Base-by-base conservation (phyloP, 1,284 basidiomycete genomes). In the Sporisorium reilianum region DNA sequence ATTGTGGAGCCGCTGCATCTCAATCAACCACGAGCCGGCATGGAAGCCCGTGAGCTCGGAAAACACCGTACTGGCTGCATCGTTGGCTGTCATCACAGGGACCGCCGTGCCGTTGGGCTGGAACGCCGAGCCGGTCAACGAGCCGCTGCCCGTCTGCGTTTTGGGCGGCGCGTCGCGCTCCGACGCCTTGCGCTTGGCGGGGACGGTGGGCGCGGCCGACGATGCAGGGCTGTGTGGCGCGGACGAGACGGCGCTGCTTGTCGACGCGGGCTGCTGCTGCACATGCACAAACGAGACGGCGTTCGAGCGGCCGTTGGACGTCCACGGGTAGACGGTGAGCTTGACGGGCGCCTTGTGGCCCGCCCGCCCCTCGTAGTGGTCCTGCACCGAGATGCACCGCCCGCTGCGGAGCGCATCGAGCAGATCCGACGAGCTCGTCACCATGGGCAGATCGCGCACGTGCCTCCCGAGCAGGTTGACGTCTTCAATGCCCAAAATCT, bases 251-350 rank as follows among this genome's bases (percentile, higher is more conserved):
- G 28, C 26, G 16, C 14, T 25, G 3, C 45, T 22, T 1, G n/a
- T 5, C 23, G 30, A 14, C 0, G 64, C 22, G 3, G 67, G 40
- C 30, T 57, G 58, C 42, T 69, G 66, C 40, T 75, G 73, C 4
- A 75, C 67, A 36, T 75, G 73, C 2, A 75, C 73, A 28, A 75
- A 75, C 12, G 67, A 59, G 10, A 71, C 60, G 11, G 63, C 32
- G 34, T 59, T 51, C 11, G 73, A 75, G 11, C 73, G 67, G 30
- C 73, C 73, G 18, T 58, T 53, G 1, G 73, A 75, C 9, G 73
- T 75, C 73, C 73, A 75, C 1, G 73, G 73, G n/a, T 75, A 75
- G 16, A 75, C 73, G 7, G 73, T 75, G 23, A 75, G 48, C 55
- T 71, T 71, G 56, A 75, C 67, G 0, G 73, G 64, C 0, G 56